These are phyloP conservation scores for Fraxinus floribunda DNA, from an alignment of 305 asterid species.

Conservation along the genomic window DNA sequence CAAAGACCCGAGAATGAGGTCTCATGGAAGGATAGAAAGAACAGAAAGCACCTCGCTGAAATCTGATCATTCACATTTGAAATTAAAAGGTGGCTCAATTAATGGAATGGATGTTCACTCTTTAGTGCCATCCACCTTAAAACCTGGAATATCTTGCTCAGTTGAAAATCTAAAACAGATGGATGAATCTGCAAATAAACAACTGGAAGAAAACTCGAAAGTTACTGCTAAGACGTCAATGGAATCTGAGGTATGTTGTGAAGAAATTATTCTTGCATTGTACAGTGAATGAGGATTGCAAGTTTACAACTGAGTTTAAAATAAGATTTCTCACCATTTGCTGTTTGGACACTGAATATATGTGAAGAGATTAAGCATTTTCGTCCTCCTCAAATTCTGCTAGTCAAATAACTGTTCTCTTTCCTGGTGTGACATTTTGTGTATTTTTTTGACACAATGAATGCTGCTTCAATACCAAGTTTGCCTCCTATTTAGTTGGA, in stretches of 20 bases:
- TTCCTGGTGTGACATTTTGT: neutral
- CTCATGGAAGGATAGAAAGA: constrained; percentile 61
- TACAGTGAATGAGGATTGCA: neutral
- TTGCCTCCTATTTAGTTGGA: neutral
- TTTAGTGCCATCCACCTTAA: constrained; percentile 43
- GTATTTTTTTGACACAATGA: neutral
- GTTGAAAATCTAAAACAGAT: constrained; percentile 62
- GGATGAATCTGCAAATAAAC: constrained; percentile 59
- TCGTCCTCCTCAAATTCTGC: neutral
- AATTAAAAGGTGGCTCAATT: constrained; percentile 44
- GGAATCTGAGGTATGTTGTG: constrained; percentile 74
- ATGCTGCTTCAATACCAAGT: neutral
- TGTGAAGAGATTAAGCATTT: neutral
- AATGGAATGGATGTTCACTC: constrained; percentile 52
- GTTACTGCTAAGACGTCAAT: constrained; percentile 46
- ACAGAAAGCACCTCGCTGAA: constrained; percentile 45
- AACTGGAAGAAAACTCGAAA: constrained; percentile 67
- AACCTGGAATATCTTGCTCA: constrained; percentile 41
- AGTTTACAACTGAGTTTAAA: neutral
- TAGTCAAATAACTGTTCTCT: neutral
- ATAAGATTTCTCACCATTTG: neutral
- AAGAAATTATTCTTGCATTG: constrained; percentile 6
- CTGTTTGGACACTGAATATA: neutral
- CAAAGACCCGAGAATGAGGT: constrained; percentile 56
- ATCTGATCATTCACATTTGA: constrained; percentile 48